These are phyloP conservation scores for Exidia glandulosa DNA, from an alignment of 768 basidiomycete genomes.

Conservation along the genomic window DNA sequence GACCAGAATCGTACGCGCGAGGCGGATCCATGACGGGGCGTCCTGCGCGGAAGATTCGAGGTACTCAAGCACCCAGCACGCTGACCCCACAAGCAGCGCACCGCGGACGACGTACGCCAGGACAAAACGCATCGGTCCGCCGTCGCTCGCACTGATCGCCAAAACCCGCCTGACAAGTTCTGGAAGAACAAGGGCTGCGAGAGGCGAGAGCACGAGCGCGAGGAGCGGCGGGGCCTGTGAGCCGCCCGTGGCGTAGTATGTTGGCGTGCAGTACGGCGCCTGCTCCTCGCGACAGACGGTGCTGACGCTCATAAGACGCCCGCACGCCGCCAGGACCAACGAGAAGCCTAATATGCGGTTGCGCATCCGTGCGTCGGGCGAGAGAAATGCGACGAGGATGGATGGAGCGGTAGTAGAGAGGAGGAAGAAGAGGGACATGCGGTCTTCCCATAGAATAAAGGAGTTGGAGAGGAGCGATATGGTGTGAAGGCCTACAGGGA, in stretches of 20 bases:
- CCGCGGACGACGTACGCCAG: constrained; percentile 48
- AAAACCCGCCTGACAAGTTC: constrained; percentile 45
- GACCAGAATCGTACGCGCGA: constrained; percentile 49
- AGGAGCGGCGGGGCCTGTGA: constrained; percentile 52
- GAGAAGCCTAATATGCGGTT: constrained; percentile 67
- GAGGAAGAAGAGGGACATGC: constrained; percentile 63
- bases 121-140: constrained; percentile 56
- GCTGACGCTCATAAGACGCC: constrained; percentile 67
- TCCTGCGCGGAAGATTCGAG: constrained; percentile 42
- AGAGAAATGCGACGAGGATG: constrained; percentile 55
- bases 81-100: constrained; percentile 45
- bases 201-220: constrained; percentile 48
- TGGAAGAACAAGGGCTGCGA: constrained; percentile 47
- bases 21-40: constrained; percentile 35
- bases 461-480: constrained; percentile 85
- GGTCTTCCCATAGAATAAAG: constrained; percentile 97
- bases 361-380: constrained; percentile 42
- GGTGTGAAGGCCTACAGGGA: constrained; percentile 58
- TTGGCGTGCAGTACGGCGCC: constrained; percentile 76
- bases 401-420: constrained; percentile 50
- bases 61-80: constrained; percentile 80
- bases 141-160: constrained; percentile 46
- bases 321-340: constrained; percentile 49
- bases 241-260: constrained; percentile 73
- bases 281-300: constrained; percentile 95